Conservation (phyloP, 2,329 filamentous ascomycete species). For the Clonostachys chloroleuca region DNA sequence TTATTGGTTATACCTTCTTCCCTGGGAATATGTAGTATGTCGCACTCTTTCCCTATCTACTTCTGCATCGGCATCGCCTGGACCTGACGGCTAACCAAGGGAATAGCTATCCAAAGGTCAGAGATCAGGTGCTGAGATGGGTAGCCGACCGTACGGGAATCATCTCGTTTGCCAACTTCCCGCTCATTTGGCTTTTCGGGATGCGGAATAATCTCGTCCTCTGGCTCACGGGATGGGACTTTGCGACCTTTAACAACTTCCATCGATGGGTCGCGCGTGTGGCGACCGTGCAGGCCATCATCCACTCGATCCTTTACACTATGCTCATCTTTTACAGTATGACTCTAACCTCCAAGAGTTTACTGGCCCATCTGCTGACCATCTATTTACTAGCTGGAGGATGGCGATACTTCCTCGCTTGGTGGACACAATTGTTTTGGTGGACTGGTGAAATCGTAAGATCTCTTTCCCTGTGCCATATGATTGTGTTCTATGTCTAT, state of each 20-base stretch:
- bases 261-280: slow-evolving; percentile 64
- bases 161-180: slow-evolving; percentile 59
- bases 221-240: slow-evolving; percentile 66
- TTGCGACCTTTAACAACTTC: slow-evolving; percentile 61
- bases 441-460: slow-evolving; percentile 41
- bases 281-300: slow-evolving; percentile 54
- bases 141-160: slow-evolving; percentile 60
- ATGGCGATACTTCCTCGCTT: slow-evolving; percentile 25
- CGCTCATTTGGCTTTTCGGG: slow-evolving; percentile 62
- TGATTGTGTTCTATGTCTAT: neutral
- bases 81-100: slow-evolving; percentile 8
- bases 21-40: slow-evolving; percentile 31
- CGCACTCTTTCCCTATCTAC: no score
- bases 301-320: slow-evolving; percentile 59
- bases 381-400: slow-evolving; percentile 23
- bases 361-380: neutral
- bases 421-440: slow-evolving; percentile 40
- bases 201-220: slow-evolving; percentile 63
- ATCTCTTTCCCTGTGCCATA: neutral
- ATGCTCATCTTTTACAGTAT: slow-evolving; percentile 32
- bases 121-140: slow-evolving; percentile 42
- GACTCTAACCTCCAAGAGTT: neutral
- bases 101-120: slow-evolving; percentile 23
- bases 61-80: neutral
- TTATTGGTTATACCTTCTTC: slow-evolving; percentile 29